These are phyloP conservation scores for Penicillium odoratum DNA, from an alignment of 495 filamentous ascomycete species.

Conservation along the genomic window DNA sequence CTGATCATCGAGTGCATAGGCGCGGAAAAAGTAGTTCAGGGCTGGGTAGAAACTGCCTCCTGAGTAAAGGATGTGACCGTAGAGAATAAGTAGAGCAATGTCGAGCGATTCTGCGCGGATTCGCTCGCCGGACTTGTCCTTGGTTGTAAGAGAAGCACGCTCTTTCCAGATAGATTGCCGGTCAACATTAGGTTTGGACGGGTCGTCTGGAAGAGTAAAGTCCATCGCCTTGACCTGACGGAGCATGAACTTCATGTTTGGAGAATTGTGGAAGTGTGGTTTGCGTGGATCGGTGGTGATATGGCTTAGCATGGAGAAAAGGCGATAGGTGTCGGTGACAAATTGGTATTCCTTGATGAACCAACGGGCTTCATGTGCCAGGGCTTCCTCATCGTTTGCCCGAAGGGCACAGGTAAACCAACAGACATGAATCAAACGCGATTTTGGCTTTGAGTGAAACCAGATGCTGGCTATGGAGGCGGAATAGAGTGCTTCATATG, in stretches of 20 bases:
- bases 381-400: slow-evolving; percentile 74
- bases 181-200: slow-evolving; percentile 22
- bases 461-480: slow-evolving; percentile 78
- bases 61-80: slow-evolving; percentile 81
- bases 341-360: slow-evolving; percentile 87
- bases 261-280: slow-evolving; percentile 55
- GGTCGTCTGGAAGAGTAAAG: slow-evolving; percentile 45
- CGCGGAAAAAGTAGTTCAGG: slow-evolving; percentile 89
- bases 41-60: slow-evolving; percentile 78
- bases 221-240: slow-evolving; percentile 92
- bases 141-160: slow-evolving; percentile 51
- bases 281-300: slow-evolving; percentile 53
- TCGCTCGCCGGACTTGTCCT: slow-evolving; percentile 46
- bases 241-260: slow-evolving; percentile 83
- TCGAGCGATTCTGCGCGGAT: slow-evolving; percentile 59
- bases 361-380: slow-evolving; percentile 65
- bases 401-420: slow-evolving; percentile 84
- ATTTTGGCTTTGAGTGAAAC: slow-evolving; percentile 61
- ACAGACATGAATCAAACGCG: slow-evolving; percentile 74
- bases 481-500: slow-evolving; percentile 74
- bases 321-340: slow-evolving; percentile 77
- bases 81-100: slow-evolving; percentile 77
- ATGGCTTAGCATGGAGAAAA: slow-evolving; percentile 71
- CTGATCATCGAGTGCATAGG: slow-evolving; percentile 71
- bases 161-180: slow-evolving; percentile 43